These are phyloP conservation scores for Psilocybe azurescens DNA, from an alignment of 768 basidiomycete genomes.

Conservation along the genomic window DNA sequence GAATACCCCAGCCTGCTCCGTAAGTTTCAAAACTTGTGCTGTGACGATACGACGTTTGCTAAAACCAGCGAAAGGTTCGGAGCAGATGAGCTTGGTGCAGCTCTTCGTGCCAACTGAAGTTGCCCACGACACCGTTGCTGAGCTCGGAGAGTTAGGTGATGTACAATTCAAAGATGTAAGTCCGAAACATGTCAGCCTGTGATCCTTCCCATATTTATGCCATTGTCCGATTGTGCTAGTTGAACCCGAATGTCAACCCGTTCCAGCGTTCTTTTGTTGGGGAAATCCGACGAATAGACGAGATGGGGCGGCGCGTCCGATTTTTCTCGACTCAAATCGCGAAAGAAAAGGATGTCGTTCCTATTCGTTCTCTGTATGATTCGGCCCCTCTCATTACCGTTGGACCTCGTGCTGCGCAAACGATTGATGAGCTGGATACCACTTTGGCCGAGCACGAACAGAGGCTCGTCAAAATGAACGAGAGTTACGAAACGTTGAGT, in stretches of 20 bases:
- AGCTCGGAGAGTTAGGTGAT: slow-evolving; percentile 93
- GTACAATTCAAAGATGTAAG: slow-evolving; percentile 97
- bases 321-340: slow-evolving; percentile 89
- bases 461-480: slow-evolving; percentile 88
- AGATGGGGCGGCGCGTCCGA: slow-evolving; percentile 93
- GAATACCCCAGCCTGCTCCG: slow-evolving; percentile 88
- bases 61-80: slow-evolving; percentile 69
- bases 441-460: slow-evolving; percentile 87
- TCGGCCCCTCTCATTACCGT: slow-evolving; percentile 87
- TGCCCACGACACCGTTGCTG: slow-evolving; percentile 94
- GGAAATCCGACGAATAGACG: slow-evolving; percentile 93
- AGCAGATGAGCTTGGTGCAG: slow-evolving; percentile 97
- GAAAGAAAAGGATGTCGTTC: slow-evolving; percentile 82
- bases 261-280: slow-evolving; percentile 99
- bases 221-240: slow-evolving; percentile 43
- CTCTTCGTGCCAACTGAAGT: slow-evolving; percentile 97
- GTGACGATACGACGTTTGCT: slow-evolving; percentile 13
- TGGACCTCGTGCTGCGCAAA: slow-evolving; percentile 92
- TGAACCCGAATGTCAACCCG: slow-evolving; percentile 94
- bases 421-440: slow-evolving; percentile 90
- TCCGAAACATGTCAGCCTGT: not conserved
- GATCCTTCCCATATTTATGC: not conserved
- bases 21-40: slow-evolving; percentile 38
- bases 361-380: slow-evolving; percentile 85
- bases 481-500: slow-evolving; percentile 86